phyloP scores from a whole-genome alignment of 495 filamentous ascomycete species.

The Letharia lupina region DNA sequence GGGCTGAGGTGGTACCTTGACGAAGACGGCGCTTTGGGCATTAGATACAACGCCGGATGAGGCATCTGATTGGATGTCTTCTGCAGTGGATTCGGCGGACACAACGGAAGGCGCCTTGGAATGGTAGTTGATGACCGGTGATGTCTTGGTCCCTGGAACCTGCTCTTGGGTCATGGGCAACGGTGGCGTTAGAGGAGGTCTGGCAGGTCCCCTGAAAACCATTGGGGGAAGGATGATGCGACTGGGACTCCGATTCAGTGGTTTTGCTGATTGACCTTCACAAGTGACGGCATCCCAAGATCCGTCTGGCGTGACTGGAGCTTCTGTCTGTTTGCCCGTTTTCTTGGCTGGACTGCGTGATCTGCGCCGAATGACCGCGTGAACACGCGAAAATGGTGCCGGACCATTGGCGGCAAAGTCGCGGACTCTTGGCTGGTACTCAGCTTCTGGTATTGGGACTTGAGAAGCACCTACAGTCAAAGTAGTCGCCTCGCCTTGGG shows the following conservation, averaged over 20 bases:
- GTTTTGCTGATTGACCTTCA: neutral
- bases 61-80: slow-evolving; percentile 17
- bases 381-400: slow-evolving; percentile 5
- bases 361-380: slow-evolving; percentile 5
- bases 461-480: slow-evolving; percentile 1
- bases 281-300: neutral
- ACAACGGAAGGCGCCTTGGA: slow-evolving; percentile 16
- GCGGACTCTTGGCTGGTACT: slow-evolving; percentile 8
- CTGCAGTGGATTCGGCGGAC: slow-evolving; percentile 16
- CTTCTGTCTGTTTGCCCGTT: slow-evolving; percentile 4
- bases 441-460: neutral
- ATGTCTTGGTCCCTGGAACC: slow-evolving; percentile 5
- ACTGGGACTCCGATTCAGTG: neutral
- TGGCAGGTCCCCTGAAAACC: neutral
- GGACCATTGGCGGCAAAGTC: slow-evolving; percentile 10
- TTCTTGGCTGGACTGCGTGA: slow-evolving; percentile 10
- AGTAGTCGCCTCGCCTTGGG: neutral
- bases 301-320: neutral
- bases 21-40: slow-evolving; percentile 18
- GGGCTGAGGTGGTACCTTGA: slow-evolving; percentile 26
- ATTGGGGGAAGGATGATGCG: neutral
- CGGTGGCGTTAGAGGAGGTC: neutral
- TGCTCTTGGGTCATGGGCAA: neutral
- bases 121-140: slow-evolving; percentile 3
- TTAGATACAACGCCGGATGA: slow-evolving; percentile 19